These are phyloP conservation scores for Wickerhamiella pararugosa DNA, from an alignment of 1,139 yeast genomes.

Conservation along the genomic window DNA sequence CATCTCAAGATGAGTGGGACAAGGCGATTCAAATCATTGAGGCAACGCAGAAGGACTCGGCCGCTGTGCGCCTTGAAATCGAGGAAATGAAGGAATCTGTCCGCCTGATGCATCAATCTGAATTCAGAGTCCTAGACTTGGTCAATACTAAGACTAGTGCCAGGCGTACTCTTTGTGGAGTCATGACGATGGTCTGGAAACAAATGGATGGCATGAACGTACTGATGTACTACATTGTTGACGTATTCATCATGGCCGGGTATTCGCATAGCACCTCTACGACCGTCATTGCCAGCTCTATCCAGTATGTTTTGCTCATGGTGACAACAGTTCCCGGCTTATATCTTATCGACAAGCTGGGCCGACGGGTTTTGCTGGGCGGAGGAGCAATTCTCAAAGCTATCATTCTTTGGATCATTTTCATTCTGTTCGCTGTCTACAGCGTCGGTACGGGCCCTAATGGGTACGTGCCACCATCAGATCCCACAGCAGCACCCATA, in stretches of 20 bases:
- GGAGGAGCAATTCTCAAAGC: constrained; percentile 32
- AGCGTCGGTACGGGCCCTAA: constrained; percentile 4
- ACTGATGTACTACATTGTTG: constrained; percentile 34
- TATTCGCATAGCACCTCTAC: constrained; percentile 7
- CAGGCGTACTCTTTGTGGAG: constrained; percentile 32
- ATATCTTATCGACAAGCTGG: constrained; percentile 35
- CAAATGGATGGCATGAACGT: constrained; percentile 63
- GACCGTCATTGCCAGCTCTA: constrained; percentile 28
- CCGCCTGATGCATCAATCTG: constrained; percentile 18
- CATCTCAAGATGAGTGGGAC: constrained; percentile 49
- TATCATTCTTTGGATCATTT: constrained; percentile 30
- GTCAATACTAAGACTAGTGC: constrained; percentile 12
- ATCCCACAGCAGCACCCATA: too few species aligned
- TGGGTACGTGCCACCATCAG: too few species aligned
- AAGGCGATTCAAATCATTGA: constrained; percentile 39
- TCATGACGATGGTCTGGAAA: constrained; percentile 39
- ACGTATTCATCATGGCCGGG: constrained; percentile 29
- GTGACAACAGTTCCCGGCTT: constrained; percentile 32
- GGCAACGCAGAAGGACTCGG: constrained; percentile 30
- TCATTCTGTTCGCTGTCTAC: constrained; percentile 31
- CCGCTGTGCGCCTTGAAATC: constrained; percentile 41
- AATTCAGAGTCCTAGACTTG: constrained; percentile 10
- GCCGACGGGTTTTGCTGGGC: constrained; percentile 35
- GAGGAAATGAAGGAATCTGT: constrained; percentile 40
- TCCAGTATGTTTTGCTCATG: constrained; percentile 35